Base-by-base conservation (phyloP, 2,329 filamentous ascomycete genomes). In the Ophiostoma sp. region DNA sequence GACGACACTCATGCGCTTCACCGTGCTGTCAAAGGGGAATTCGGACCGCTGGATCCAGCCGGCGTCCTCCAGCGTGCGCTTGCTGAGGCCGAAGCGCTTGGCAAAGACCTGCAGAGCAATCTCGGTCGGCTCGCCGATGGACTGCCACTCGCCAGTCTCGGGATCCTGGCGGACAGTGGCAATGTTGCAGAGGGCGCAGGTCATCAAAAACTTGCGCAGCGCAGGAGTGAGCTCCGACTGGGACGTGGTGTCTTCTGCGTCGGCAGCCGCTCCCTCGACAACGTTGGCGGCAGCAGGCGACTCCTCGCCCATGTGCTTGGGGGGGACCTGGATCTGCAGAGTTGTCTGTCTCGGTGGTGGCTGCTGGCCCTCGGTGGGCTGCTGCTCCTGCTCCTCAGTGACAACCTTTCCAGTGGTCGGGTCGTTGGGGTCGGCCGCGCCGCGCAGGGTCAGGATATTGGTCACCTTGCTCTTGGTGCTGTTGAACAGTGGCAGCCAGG, bases 1-100 rank as follows among this genome's bases (percentile, higher is more conserved):
- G 65, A 93, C 84, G 70, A 93, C 90, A 10, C 89, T 91, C 90
- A 93, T 93, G 75, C 89, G 88, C 83, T 93, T 93, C 77, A 92
- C 87, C 75, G 85, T 85, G 70, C 89, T 91, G 78, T 93, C 90
- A 76, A 93, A 94, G n/a, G 90, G 90, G 72, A 91, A 91, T 75
- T 93, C 91, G 68, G 87, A 85, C 1, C 89, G 78, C 75, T 89
- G 84, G 73, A 84, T 85, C 87, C 88, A 89, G n/a, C 84, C 84
- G 5, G 80, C 76, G 2, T 75, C 78, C 70, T 85, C 83, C 2
- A 87, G 79, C 0, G 77, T 76, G 75, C 85, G 85, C 77, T 87
- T 87, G 57, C 86, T 85, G 33, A 81, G 81, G 65, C 83, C 81
- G 76, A 93, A 92, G 54, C 90, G 87, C 74, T 88, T 86, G 1